These are phyloP conservation scores for Ogataea methanolica DNA, from an alignment of 805 yeast species.

Conservation along the genomic window DNA sequence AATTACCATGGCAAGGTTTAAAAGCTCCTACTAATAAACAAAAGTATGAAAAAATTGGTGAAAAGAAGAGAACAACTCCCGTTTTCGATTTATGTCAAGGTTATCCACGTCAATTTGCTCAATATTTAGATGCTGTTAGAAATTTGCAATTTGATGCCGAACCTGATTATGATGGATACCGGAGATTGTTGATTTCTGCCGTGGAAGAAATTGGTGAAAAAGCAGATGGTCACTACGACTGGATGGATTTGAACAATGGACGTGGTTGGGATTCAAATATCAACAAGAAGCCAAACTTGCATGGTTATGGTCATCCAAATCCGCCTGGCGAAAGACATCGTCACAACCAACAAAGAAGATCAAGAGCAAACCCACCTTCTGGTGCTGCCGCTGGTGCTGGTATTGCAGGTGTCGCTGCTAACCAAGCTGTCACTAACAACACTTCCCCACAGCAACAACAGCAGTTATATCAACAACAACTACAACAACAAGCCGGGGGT, in stretches of 20 bases:
- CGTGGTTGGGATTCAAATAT: conserved; percentile 91
- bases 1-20: conserved; percentile 97
- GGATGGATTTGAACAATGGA: conserved; percentile 96
- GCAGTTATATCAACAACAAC: conserved; percentile 11
- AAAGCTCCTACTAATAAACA: conserved; percentile 98
- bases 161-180: conserved; percentile 88
- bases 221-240: conserved; percentile 90
- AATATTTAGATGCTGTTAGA: conserved; percentile 84
- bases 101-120: conserved; percentile 88
- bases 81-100: conserved; percentile 84
- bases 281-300: conserved; percentile 88
- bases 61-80: conserved; percentile 87
- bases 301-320: conserved; percentile 94
- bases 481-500: conserved; percentile 15
- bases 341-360: conserved; percentile 33
- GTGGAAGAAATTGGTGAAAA: conserved; percentile 63
- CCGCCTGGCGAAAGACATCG: conserved; percentile 61
- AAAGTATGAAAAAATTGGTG: conserved; percentile 96
- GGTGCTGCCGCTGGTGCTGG: conserved; percentile 20
- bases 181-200: conserved; percentile 73
- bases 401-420: conserved; percentile 4
- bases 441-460: conserved; percentile 4
- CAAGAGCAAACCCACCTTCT: conserved; percentile 24
- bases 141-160: conserved; percentile 87
- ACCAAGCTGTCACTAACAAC: too few species aligned